A percentile compares a stretch with the other conserved stretches of the same genome.
Evolutionary conservation across 192 early-diverging fungal genomes (phyloP).

Genomic region (Coemansia sp.): DNA sequence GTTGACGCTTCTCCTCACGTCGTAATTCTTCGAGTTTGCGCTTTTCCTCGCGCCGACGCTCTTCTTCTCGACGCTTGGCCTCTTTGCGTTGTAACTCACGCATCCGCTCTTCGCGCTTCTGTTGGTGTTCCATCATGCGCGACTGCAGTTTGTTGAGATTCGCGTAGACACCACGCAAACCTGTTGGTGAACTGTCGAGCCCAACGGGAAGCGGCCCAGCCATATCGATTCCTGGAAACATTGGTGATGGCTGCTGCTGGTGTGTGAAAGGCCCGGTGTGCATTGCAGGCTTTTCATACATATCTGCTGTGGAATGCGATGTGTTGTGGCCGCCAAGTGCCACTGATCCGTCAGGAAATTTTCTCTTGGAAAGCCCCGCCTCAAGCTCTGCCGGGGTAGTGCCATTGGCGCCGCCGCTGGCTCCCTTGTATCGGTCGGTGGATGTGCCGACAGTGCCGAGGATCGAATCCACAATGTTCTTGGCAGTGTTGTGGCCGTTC

Average conservation of each 20-base stretch:
- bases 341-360: background rate
- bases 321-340: slow-evolving; percentile 4
- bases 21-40: slow-evolving; percentile 11
- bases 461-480: slow-evolving; percentile 49
- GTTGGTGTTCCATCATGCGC: slow-evolving; percentile 50
- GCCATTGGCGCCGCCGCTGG: background rate
- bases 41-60: slow-evolving; percentile 13
- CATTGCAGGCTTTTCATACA: background rate
- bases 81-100: slow-evolving; percentile 22
- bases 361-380: slow-evolving; percentile 19
- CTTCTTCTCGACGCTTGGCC: slow-evolving; percentile 10
- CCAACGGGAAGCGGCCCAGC: slow-evolving; percentile 8
- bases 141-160: slow-evolving; percentile 49
- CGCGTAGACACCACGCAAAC: slow-evolving; percentile 46
- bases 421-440: slow-evolving; percentile 9
- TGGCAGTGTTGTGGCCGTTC: slow-evolving; percentile 46
- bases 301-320: background rate
- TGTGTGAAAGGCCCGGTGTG: background rate
- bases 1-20: slow-evolving; percentile 19
- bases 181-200: slow-evolving; percentile 23
- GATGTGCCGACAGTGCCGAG: slow-evolving; percentile 42
- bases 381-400: slow-evolving; percentile 41
- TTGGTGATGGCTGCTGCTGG: background rate
- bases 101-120: slow-evolving; percentile 43
- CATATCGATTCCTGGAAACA: background rate